A percentile compares a stretch with the other conserved stretches of the same genome.
phyloP scores from a whole-genome alignment of 805 yeast species.

The Lipomyces yamadae region DNA sequence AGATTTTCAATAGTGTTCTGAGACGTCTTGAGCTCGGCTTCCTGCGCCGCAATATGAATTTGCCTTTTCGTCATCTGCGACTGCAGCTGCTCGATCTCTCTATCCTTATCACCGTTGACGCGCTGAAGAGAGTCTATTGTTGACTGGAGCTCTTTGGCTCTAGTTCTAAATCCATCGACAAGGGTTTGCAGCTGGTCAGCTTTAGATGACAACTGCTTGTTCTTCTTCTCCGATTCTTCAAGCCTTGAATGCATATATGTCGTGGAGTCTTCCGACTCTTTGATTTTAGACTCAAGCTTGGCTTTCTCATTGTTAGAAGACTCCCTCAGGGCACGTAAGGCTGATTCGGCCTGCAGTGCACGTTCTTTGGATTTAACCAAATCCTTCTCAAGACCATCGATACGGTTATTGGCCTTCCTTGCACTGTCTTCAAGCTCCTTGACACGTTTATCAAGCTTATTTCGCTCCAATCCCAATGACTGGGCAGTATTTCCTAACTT shows the following conservation, averaged over 20 bases:
- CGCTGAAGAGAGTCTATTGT: conserved; percentile 45
- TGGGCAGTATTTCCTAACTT: conserved; percentile 30
- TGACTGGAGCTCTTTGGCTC: conserved; percentile 42
- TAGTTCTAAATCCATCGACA: conserved; percentile 35
- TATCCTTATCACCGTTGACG: conserved; percentile 37
- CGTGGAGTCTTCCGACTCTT: conserved; percentile 40
- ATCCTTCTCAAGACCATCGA: conserved; percentile 47
- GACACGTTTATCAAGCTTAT: conserved; percentile 38
- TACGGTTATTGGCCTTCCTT: conserved; percentile 40
- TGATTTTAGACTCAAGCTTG: conserved; percentile 23
- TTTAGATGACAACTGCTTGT: conserved; percentile 11
- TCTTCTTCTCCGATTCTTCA: conserved; percentile 34
- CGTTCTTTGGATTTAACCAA: conserved; percentile 36
- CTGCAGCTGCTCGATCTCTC: conserved; percentile 32
- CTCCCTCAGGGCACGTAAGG: conserved; percentile 19
- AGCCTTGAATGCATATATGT: conserved; percentile 24
- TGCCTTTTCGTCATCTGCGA: conserved; percentile 5
- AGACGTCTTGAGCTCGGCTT: conserved; percentile 7
- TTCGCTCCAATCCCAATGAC: conserved; percentile 43
- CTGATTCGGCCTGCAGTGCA: conserved; percentile 24
- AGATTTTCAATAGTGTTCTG: conserved; percentile 18
- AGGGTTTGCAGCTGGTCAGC: conserved; percentile 34
- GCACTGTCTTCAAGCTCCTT: conserved; percentile 49
- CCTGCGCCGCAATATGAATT: conserved; percentile 8
- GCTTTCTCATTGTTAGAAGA: conserved; percentile 21